These are phyloP conservation scores for Axilococcus clingmanii DNA, from an alignment of 139 green algal genomes.

Conservation along the genomic window DNA sequence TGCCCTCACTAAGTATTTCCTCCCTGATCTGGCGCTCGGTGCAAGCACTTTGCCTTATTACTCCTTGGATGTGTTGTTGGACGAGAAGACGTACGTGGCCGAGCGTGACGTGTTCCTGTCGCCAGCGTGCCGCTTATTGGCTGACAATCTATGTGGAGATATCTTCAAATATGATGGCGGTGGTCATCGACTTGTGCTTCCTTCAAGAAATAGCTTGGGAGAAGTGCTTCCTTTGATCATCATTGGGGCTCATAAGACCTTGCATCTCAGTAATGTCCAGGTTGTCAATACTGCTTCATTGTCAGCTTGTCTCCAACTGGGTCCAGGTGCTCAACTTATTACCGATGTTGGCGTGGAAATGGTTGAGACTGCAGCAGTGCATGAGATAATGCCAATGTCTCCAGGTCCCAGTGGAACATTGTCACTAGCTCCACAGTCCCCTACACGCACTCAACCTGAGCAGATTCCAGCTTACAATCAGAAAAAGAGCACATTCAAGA, in stretches of 20 bases:
- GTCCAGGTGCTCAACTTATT: slow-evolving; percentile 35
- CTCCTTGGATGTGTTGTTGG: slow-evolving; percentile 29
- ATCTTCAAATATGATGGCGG: slow-evolving; percentile 66
- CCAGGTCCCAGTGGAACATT: background rate
- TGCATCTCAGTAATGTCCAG: slow-evolving; percentile 70
- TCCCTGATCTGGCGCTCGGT: slow-evolving; percentile 34
- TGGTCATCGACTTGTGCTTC: slow-evolving; percentile 17
- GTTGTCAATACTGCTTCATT: slow-evolving; percentile 63
- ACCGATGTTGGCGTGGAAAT: slow-evolving; percentile 11
- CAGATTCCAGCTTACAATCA: no score
- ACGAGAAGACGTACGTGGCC: slow-evolving; percentile 1
- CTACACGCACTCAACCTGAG: background rate
- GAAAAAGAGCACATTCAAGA: slow-evolving; percentile 30
- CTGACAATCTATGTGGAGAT: slow-evolving; percentile 45
- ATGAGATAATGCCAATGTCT: no score
- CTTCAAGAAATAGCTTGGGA: slow-evolving; percentile 1
- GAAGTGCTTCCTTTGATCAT: slow-evolving; percentile 74
- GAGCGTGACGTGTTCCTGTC: slow-evolving; percentile 66
- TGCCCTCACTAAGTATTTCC: slow-evolving; percentile 60
- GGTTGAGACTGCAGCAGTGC: slow-evolving; percentile 10
- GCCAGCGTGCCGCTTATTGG: slow-evolving; percentile 70
- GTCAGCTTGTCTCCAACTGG: slow-evolving; percentile 51
- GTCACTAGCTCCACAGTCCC: background rate
- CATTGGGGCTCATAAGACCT: slow-evolving; percentile 52
- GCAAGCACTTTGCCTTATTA: slow-evolving; percentile 21